A percentile compares a stretch with the other conserved stretches of the same genome.
phyloP scores from a whole-genome alignment of 2,329 filamentous ascomycete species.

The Fusarium keratoplasticum region DNA sequence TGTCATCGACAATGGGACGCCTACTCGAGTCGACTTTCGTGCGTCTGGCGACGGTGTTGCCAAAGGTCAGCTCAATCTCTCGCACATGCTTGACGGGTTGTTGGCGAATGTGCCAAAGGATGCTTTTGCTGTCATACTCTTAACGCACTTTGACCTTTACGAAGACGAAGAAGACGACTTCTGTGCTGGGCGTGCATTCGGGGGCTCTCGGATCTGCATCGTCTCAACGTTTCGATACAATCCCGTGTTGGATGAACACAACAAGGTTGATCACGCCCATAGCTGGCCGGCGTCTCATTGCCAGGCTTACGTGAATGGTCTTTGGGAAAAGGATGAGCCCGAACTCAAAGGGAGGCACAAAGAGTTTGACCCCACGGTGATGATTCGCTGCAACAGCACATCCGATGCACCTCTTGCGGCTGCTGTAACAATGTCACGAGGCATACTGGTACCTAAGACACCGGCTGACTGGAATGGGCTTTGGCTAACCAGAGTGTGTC shows the following conservation, averaged over 20 bases:
- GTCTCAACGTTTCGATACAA: conserved; percentile 72
- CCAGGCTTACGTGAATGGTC: conserved; percentile 56
- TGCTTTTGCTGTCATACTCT: conserved; percentile 68
- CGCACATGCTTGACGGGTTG: conserved; percentile 70
- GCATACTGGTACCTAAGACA: conserved; percentile 29
- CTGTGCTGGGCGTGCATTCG: conserved; percentile 75
- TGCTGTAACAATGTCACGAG: conserved; percentile 23
- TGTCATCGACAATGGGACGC: conserved; percentile 41
- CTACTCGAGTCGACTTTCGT: conserved; percentile 64
- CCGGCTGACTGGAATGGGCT: conserved; percentile 51
- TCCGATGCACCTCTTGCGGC: not conserved
- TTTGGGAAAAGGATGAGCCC: conserved; percentile 42
- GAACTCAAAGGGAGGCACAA: not conserved
- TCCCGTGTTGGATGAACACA: conserved; percentile 60
- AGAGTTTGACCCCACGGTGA: not conserved
- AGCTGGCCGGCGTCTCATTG: conserved; percentile 76
- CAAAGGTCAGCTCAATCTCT: conserved; percentile 65
- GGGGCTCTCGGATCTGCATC: conserved; percentile 70
- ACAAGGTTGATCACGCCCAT: conserved; percentile 58
- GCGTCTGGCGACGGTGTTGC: conserved; percentile 60
- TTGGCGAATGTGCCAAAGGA: conserved; percentile 66
- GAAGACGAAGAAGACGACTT: conserved; percentile 76
- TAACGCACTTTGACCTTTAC: conserved; percentile 71
- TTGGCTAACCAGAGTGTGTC: conserved; percentile 68
- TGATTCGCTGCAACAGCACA: not conserved